phyloP scores from a whole-genome alignment of 1,139 yeast genomes.

The Pichia sp. region DNA sequence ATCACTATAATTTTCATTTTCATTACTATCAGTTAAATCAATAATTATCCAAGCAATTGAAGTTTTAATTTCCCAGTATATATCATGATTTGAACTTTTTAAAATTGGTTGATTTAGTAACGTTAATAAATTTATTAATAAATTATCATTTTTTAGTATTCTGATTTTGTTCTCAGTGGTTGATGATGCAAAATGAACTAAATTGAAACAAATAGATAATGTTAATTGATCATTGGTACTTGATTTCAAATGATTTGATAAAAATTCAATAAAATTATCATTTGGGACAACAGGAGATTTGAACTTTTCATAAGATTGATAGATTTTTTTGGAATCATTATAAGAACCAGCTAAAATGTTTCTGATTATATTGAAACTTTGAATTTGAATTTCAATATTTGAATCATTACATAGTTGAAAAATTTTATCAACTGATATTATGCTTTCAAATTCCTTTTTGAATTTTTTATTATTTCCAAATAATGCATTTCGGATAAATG shows the following conservation, averaged over 20 bases:
- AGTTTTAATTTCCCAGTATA: conserved; percentile 39
- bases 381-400: conserved; percentile 53
- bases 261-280: conserved; percentile 32
- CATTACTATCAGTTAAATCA: conserved; percentile 37
- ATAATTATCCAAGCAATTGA: conserved; percentile 56
- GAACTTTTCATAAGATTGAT: conserved; percentile 29
- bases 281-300: conserved; percentile 18
- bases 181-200: conserved; percentile 55
- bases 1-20: conserved; percentile 14
- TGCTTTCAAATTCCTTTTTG: conserved; percentile 32
- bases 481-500: conserved; percentile 52
- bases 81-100: conserved; percentile 30
- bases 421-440: conserved; percentile 45
- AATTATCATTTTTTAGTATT: conserved; percentile 36
- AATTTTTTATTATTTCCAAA: conserved; percentile 36
- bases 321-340: conserved; percentile 39
- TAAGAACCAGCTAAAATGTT: conserved; percentile 67
- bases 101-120: conserved; percentile 28
- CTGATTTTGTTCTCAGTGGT: conserved; percentile 42
- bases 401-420: conserved; percentile 45
- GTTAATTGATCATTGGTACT: conserved; percentile 32
- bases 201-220: conserved; percentile 43
- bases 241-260: conserved; percentile 31
- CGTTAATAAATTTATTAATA: conserved; percentile 35
- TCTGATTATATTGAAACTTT: conserved; percentile 65